Base-by-base conservation (phyloP, 768 basidiomycete genomes). In the Clitopilus hobsonii region DNA sequence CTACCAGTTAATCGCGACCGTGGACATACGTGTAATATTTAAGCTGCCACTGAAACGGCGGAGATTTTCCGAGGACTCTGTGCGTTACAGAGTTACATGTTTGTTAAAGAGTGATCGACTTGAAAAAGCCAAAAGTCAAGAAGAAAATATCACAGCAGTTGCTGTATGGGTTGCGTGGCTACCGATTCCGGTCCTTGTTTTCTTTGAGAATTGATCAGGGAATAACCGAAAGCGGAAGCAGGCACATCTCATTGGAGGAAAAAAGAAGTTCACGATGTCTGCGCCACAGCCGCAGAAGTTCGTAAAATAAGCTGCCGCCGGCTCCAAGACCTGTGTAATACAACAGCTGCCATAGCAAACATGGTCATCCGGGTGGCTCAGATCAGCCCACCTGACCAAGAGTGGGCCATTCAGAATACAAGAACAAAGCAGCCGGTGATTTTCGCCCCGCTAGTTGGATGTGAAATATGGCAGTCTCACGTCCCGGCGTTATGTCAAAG, bases 281-380 rank as follows among this genome's bases (percentile, higher is more conserved):
- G 41, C 41, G 41, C 41, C 41, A 45, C 41, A 45, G 41, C 41
- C 41, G 22, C 22, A 45, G 41, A 45, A 45, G 41, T 18, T 45
- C 11, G 22, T 48, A 56, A 52, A 56, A 49, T 55, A 54, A 54
- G 49, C 27, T n/a, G 25, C 38, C 30, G 29, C 22, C 30, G 38
- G 25, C 26, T 27, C 25, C 28, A 38, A 28, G 25, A 7, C 27
- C 16, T 20, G 7, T 48, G 22, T 47, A 29, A 30, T 55, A 49
- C 26, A 55, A 29, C 11, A 55, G 49, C 49, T 28, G 29, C 49
- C 26, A 51, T 28, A 24, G 49, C 13, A 28, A 23, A 18, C 5
- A n/a, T n/a, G n/a, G n/a, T n/a, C n/a, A n/a, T n/a, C n/a, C n/a
- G n/a, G n/a, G n/a, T n/a, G n/a, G n/a, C n/a, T n/a, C n/a, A n/a